Evolutionary conservation across 345 rosid species (phyloP), one percentile per base, ranked within the genome.

Genomic region (Durio zibethinus): DNA sequence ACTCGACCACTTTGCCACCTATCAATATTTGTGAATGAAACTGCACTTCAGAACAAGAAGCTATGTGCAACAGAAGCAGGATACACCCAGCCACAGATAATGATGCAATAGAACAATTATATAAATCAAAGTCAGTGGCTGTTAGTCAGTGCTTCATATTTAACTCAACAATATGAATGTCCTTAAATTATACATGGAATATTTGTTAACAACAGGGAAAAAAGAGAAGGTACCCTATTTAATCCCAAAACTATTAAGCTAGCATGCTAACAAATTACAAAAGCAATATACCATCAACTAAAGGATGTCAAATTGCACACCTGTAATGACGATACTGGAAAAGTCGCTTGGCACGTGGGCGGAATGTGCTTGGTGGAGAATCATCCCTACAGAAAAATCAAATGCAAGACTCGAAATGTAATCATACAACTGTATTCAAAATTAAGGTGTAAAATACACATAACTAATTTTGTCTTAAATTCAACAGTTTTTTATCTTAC

Each of bases 321-420:
- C 99, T 94, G 86, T 97, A 97, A 72, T 91, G 94, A 79, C 98
- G 98, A 79, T 97, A 97, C 76, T 94, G 99, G 91, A 97, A 97
- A 68, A 97, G 98, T 25, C 78, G 93, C 40, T 92, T 86, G 81
- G 97, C 95, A 80, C 96, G 98, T 66, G 97, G 98, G 61, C 97
- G 97, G 64, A 94, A 97, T 77, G 97, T 97, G 84, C 88, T 89
- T 57, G 84, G 87, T 65, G 98, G 89, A 85, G 97, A 85, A 80
- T 97, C 93, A 76, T 92, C 97, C 99, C 99, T 97, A 89, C 21
- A 21, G 21, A 76, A 14, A 11, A 48, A 47, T 18, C 42, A 69
- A 69, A 77, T 62, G 75, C 73, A 81, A 83, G 38, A 77, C 56
- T 72, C 36, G 21, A 29, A 43, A 20, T 69, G 57, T 42, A 42